Percentiles rank a stretch among this genome's conserved stretches.
phyloP scores from a whole-genome alignment of 179 eudicot genomes.

The Silene vulgaris region DNA sequence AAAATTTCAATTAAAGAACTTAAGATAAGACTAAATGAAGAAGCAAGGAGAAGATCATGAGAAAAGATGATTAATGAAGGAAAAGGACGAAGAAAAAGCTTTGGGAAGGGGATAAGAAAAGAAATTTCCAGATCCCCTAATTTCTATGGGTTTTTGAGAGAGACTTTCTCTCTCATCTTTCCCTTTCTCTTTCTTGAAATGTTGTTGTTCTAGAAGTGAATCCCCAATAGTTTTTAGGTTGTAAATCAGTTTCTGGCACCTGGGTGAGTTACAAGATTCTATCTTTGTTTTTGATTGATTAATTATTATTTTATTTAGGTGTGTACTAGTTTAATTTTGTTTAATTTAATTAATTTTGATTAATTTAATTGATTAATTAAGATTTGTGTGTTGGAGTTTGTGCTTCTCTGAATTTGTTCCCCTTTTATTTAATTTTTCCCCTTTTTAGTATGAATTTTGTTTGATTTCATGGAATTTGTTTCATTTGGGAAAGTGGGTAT shows the following conservation, averaged over 20 bases:
- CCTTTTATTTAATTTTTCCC: not conserved
- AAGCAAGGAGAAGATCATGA: too few species aligned
- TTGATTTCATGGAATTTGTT: conserved; percentile 21
- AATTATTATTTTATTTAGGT: conserved; percentile 1
- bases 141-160: too few species aligned
- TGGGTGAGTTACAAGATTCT: conserved; percentile 26
- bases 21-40: too few species aligned
- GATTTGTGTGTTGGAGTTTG: conserved; percentile 23
- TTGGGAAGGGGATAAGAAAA: too few species aligned
- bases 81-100: too few species aligned
- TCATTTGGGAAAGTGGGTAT: conserved; percentile 15
- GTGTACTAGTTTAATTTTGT: not conserved
- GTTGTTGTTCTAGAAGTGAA: too few species aligned
- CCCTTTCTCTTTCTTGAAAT: too few species aligned
- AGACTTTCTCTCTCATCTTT: too few species aligned
- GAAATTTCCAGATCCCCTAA: too few species aligned
- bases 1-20: too few species aligned
- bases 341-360: not conserved
- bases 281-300: not conserved
- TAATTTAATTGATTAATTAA: conserved; percentile 13
- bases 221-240: not conserved
- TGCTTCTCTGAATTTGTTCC: conserved; percentile 9
- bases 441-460: conserved; percentile 16
- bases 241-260: not conserved
- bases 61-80: too few species aligned